A percentile compares a stretch with the other conserved stretches of the same genome.
Conservation (phyloP, 1,284 basidiomycete genomes). For the Cystobasidium sp. region DNA sequence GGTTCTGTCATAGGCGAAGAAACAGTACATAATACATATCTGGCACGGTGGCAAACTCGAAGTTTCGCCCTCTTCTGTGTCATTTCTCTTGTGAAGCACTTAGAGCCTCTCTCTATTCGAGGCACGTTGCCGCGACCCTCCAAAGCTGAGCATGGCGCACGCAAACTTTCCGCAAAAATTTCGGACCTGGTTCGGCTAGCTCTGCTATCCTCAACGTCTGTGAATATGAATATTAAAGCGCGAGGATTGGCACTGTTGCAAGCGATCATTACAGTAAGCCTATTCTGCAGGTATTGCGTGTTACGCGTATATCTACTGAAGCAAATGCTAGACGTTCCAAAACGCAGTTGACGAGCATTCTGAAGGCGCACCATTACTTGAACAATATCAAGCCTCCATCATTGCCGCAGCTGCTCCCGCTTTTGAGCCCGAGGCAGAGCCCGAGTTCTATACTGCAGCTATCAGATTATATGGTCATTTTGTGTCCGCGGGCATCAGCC, state of each 20-base stretch:
- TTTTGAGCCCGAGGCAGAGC: conserved; percentile 90
- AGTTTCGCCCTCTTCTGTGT: conserved; percentile 91
- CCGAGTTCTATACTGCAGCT: conserved; percentile 90
- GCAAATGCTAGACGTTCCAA: conserved; percentile 72
- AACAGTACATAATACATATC: not conserved
- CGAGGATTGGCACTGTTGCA: conserved; percentile 86
- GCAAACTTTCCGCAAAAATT: conserved; percentile 75
- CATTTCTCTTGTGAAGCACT: conserved; percentile 81
- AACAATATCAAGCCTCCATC: conserved; percentile 98
- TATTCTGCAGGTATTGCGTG: not conserved
- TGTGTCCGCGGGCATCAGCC: conserved; percentile 93
- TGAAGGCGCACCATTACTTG: conserved; percentile 84
- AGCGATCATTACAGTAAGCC: conserved; percentile 84
- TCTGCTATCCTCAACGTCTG: conserved; percentile 93
- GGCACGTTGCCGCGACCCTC: not conserved
- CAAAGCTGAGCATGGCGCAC: conserved; percentile 4
- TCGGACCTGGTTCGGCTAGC: conserved; percentile 96
- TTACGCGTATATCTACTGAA: conserved; percentile 73
- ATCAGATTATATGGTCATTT: conserved; percentile 94
- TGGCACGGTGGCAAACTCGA: conserved; percentile 86
- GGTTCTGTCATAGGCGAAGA: not conserved
- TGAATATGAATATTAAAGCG: conserved; percentile 93
- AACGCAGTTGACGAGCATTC: conserved; percentile 62
- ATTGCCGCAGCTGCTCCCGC: conserved; percentile 97
- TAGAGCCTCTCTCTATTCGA: conserved; percentile 44